A percentile compares a stretch with the other conserved stretches of the same genome.
Conservation (phyloP, 75 land plant genomes). For the Cunninghamia lanceolata region DNA sequence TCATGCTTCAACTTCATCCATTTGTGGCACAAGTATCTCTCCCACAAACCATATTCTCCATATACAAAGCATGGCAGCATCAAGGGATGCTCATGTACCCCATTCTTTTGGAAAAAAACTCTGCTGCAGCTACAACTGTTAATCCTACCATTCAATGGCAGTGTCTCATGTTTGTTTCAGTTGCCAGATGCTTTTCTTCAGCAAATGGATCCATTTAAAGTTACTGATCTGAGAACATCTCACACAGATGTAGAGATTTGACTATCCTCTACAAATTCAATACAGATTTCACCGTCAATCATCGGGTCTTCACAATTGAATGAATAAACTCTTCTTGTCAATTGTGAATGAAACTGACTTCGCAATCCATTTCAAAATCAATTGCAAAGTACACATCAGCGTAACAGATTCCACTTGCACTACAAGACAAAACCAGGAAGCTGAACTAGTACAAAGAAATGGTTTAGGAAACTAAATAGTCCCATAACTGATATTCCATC, state of each 20-base stretch:
- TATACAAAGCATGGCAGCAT: no score
- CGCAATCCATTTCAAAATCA: neutral
- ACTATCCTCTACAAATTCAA: neutral
- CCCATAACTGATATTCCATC: neutral
- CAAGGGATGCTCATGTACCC: no score
- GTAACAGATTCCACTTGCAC: neutral
- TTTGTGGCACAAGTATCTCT: no score
- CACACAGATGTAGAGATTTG: neutral
- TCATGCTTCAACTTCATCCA: neutral
- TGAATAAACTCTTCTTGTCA: neutral
- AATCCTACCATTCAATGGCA: no score
- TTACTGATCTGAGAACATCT: no score
- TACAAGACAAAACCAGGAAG: neutral
- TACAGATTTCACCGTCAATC: neutral
- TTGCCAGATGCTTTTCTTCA: no score
- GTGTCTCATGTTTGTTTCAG: no score
- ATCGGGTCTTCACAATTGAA: neutral
- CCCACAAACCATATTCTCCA: no score
- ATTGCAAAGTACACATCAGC: no score
- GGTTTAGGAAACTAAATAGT: neutral
- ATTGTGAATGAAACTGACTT: neutral
- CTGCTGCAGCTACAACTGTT: no score
- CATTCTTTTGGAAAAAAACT: no score
- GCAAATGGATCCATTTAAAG: no score
- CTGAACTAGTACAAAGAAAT: neutral